Evolutionary conservation across 768 basidiomycete genomes (phyloP), one percentile per base, ranked within the genome.

Genomic region (Rhodotorula toruloides): DNA sequence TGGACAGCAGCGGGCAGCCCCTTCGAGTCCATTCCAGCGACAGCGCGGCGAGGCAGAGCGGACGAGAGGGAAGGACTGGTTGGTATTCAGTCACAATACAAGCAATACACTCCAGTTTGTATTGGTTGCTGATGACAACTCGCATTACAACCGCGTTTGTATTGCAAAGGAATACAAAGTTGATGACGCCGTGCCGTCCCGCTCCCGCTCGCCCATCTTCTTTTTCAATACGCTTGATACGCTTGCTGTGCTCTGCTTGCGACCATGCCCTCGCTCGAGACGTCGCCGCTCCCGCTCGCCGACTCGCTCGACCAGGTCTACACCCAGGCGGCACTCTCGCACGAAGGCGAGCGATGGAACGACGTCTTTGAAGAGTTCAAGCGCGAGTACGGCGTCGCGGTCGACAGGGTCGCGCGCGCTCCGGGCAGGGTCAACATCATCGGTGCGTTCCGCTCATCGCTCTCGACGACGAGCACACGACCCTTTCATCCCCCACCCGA

Each of bases 361-460:
- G 0, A 0, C 5, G 60, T 71, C 32, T 65, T 68, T 7, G 57
- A 67, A 10, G 40, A 39, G 22, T 71, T 74, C 39, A 29, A 60
- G 36, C 27, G 63, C 49, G 48, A 66, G 53, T 74, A 50, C 58
- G 60, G 54, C 47, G 57, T 43, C 14, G 31, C 1, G 0, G 46
- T 40, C 13, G 16, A 58, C 22, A 54, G 52, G 40, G 60, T 72
- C 14, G 46, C 67, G 0, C 49, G 71, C 10, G 71, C 71, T 0
- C 71, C 71, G 0, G 71, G 71, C 11, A 29, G 71, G 6, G 71
- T 72, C n/a, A 69, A 69, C 59, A 59, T 69, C 46, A 72, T 72
- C 36, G 71, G 71, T 55, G 27, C 32, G 61, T 39, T 39, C 36
- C 17, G 5, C 32, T 17, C 34, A 5, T 19, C 46, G 25, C n/a